Conservation (phyloP, 2,329 filamentous ascomycete genomes). For the Neonectria coccinea region DNA sequence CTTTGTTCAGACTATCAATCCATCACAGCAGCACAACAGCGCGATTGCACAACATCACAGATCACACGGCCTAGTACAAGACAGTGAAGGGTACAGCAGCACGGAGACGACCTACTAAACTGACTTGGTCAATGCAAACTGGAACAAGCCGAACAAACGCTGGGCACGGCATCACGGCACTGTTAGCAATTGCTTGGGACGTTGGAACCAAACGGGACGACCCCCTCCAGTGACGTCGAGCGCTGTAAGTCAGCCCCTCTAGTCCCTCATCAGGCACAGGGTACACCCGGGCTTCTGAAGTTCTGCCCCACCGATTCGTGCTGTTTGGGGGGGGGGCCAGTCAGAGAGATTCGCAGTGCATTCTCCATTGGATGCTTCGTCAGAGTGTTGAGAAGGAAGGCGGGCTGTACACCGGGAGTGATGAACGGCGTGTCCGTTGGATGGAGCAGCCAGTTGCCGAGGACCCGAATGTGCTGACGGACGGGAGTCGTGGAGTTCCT, state of each 20-base stretch:
- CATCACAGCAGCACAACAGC: background rate
- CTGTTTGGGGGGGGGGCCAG: no score
- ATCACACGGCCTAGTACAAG: background rate
- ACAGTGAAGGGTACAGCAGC: background rate
- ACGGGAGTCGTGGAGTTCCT: background rate
- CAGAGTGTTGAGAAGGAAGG: background rate
- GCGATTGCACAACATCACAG: background rate
- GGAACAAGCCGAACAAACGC: background rate
- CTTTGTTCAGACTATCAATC: background rate
- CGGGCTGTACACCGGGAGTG: background rate
- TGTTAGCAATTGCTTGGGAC: slow-evolving; percentile 10
- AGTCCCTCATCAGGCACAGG: background rate
- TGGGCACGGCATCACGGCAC: slow-evolving; percentile 13
- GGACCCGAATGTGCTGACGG: background rate
- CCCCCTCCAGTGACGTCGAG: slow-evolving; percentile 5
- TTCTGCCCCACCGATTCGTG: background rate
- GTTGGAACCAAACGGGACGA: background rate
- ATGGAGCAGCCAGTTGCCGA: background rate
- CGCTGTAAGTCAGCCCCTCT: background rate
- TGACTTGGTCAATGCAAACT: no score
- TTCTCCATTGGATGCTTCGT: background rate
- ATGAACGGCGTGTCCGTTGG: background rate
- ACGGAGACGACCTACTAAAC: background rate
- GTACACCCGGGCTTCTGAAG: background rate
- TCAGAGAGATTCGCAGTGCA: background rate